Evolutionary conservation across 73 alveolate species (phyloP), one percentile per base, ranked within the genome.

Genomic region (Paramecium octaurelia): DNA sequence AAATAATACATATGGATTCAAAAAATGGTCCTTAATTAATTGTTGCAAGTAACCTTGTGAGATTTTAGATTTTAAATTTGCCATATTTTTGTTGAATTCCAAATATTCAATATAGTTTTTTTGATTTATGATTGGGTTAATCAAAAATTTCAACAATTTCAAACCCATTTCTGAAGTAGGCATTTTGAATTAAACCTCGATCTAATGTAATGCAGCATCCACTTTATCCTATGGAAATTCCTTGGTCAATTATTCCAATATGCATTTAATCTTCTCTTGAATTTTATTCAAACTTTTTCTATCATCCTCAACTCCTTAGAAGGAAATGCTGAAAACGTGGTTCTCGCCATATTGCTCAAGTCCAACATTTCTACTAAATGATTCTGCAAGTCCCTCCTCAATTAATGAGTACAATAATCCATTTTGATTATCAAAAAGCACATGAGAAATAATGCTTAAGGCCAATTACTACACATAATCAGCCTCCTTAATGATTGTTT

Each of bases 11-110:
- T 93, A 75, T 93, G 96, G 85, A 59, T 73, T 16, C 92, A 18
- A 18, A 95, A 80, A 92, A 93, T 88, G 92, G 93, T 93, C 93
- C 93, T 93, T 44, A 92, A 83, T 35, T 95, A 59, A 10, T 70
- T 85, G 86, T 95, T 80, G 77, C 92, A 97, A 27, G 94, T 80
- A n/a, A 88, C 97, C 97, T 60, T 23, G 71, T 84, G 59, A 95
- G 95, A 16, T 92, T 86, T 89, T 97, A 92, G 77, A 97, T 71
- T 60, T 89, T 23, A 54, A 54, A 1, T 0, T 58, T 42, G 95
- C 59, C n/a, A 93, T 87, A 86, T 57, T 92, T 73, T 96, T 96
- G 43, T 95, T 83, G 34, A 97, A 73, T 29, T 91, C 43, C 83
- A 97, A 93, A 27, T 89, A 69, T 48, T 84, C 77, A 3, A 94